Evolutionary conservation across 352 stramenopile species (phyloP).

Genomic region (Pythium insidiosum): DNA sequence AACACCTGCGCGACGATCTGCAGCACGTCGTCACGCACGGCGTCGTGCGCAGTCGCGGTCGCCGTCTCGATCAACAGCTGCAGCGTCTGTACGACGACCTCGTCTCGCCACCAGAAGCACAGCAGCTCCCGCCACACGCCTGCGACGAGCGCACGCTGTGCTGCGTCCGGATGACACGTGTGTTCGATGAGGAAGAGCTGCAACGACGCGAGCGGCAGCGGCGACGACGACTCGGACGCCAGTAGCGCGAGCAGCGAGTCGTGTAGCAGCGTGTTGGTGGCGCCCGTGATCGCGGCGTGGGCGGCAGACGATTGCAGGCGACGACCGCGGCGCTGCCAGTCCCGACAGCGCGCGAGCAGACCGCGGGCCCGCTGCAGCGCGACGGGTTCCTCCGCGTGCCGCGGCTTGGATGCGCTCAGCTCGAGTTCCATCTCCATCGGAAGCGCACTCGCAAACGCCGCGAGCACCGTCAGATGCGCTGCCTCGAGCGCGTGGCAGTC

Average conservation of each 20-base stretch:
- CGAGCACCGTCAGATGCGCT: too few relatives aligned
- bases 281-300: too few relatives aligned
- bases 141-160: conserved; percentile 34
- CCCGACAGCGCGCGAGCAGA: too few relatives aligned
- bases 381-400: too few relatives aligned
- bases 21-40: conserved; percentile 25
- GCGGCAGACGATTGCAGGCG: too few relatives aligned
- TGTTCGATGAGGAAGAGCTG: conserved; percentile 47
- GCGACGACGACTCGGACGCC: conserved; percentile 16
- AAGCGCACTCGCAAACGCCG: too few relatives aligned
- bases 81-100: conserved; percentile 17
- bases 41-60: conserved; percentile 13
- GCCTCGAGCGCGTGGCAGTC: conserved; percentile 2
- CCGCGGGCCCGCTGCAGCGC: too few relatives aligned
- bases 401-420: too few relatives aligned
- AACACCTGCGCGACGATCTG: conserved; percentile 41
- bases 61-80: conserved; percentile 20
- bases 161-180: conserved; percentile 31
- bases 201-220: conserved; percentile 21
- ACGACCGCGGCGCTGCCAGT: too few relatives aligned
- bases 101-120: conserved; percentile 41
- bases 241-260: conserved; percentile 28
- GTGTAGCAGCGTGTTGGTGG: conserved; percentile 19
- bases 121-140: conserved; percentile 51
- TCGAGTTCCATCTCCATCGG: too few relatives aligned